Base-by-base conservation (phyloP, 2,329 filamentous ascomycete species). In the Colletotrichum sp. region DNA sequence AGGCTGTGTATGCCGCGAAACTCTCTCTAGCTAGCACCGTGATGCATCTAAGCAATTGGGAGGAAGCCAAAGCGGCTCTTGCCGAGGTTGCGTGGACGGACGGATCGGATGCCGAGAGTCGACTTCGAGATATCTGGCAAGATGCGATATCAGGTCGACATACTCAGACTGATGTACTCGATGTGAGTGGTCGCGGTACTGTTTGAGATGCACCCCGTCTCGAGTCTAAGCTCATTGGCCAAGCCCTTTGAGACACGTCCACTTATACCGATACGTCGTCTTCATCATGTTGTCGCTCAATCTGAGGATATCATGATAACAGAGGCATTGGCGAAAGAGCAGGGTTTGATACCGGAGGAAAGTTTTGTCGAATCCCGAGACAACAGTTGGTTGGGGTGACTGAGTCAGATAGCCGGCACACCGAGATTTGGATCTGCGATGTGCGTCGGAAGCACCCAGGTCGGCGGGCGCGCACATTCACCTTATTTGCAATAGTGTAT, bases 51-150 rank as follows among this genome's bases (percentile, higher is more conserved):
- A 79, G 77, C 62, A 83, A 76, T 70, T 87, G 85, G 85, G 80
- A 83, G 59, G 79, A 79, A 47, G 84, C 83, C 13, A 84, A 82
- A 69, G 76, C 79, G 29, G 78, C 81, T 55, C 76, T 87, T 69
- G 79, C 80, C 18, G 82, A 82, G 34, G 81, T 86, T 70, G 80
- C 84, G 33, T 85, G 85, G 78, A 81, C 80, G 27, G 83, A 86
- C 43, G 83, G 82, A 59, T 83, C 84, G 67, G 81, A 85, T 66
- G 81, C 83, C 33, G 85, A 87, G 69, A 77, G 77, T 38, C 83
- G 84, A 69, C 76, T 87, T 71, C 79, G 80, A 75, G 81, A 81
- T 51, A 78, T 87, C 47, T 87, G 85, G 85, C 82, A 86, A 67
- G 80, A 83, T 66, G 84, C 84, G 29, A 79, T 83, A 72, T 81